Base-by-base conservation (phyloP, 768 basidiomycete genomes). In the Chalciporus sphaerocephalus region DNA sequence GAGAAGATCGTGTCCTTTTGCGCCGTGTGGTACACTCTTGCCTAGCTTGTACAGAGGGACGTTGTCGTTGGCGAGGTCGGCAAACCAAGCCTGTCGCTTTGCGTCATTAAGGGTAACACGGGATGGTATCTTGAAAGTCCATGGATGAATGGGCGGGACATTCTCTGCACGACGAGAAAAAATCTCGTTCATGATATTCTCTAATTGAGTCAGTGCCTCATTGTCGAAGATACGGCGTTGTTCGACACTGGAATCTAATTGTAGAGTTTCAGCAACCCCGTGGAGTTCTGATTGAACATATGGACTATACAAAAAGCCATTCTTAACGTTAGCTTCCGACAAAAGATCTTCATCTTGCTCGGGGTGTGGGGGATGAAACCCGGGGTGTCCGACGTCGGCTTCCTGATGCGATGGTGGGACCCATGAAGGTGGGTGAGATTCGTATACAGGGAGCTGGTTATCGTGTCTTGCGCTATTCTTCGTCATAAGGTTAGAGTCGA, bases 1-100 rank as follows among this genome's bases (percentile, higher is more conserved):
- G 40, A 93, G 69, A 22, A 92, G 74, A 56, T 91, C 89, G 51
- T 85, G 82, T 2, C 89, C 91, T 63, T 89, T 92, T 4, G 84
- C 84, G 0, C 87, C 87, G 58, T 92, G 87, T 2, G 90, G 91
- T 5, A 92, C 86, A 59, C 80, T 87, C 67, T 89, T 90, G 6
- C 86, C 86, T 9, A 92, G 70, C 59, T 87, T 91, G 58, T 85
- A 71, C 13, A 92, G 72, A 5, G 90, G 90, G 12, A 92, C 85
- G 24, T 82, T 74, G 1, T 88, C 81, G 52, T 92, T 80, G 11
- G 90, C 87, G 10, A 92, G 76, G 57, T 91, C 88, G 7, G 79
- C 75, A 57, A 91, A 87, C 90, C 90, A 92, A 6, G 83, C 73
- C 46, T 83, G 77, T n/a, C 85, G 75, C 60, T 87, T 88, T 6